Evolutionary conservation across 2,329 filamentous ascomycete genomes (phyloP).

Genomic region (Trichophyton simii): DNA sequence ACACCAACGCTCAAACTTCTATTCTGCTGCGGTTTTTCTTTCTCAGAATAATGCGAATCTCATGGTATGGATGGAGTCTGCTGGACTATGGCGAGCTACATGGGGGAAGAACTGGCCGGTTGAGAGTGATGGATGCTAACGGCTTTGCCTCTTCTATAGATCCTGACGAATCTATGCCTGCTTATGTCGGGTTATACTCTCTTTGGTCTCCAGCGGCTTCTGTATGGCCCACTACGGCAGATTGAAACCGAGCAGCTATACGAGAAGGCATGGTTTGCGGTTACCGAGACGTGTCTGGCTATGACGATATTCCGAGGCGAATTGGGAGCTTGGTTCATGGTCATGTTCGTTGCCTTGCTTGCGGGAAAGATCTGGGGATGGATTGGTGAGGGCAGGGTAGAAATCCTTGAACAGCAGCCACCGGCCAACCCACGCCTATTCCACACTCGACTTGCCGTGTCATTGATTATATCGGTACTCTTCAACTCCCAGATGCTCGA

Average conservation of each 20-base stretch:
- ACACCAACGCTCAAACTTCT: conserved; percentile 93
- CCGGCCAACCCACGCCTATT: conserved; percentile 79
- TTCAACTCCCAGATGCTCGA: conserved; percentile 71
- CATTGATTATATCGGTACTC: conserved; percentile 61
- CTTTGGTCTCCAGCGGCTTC: conserved; percentile 75
- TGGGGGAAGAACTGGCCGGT: too few species aligned
- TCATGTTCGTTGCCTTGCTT: conserved; percentile 89
- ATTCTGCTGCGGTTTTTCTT: conserved; percentile 92
- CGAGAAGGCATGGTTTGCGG: conserved; percentile 95
- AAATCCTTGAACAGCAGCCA: conserved; percentile 88
- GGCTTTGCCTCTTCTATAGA: conserved; percentile 37
- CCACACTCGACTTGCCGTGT: conserved; percentile 67
- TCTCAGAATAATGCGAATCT: conserved; percentile 92
- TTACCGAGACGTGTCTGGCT: conserved; percentile 89
- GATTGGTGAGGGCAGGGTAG: conserved; percentile 91
- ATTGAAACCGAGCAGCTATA: conserved; percentile 96
- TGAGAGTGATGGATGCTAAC: conserved; percentile 4
- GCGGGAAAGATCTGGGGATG: conserved; percentile 97
- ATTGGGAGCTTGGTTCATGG: conserved; percentile 82
- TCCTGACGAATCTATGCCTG: conserved; percentile 81
- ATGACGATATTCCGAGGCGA: conserved; percentile 98
- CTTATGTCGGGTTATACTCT: conserved; percentile 68
- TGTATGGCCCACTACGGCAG: conserved; percentile 79
- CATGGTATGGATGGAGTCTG: conserved; percentile 49
- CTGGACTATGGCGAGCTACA: background rate